A percentile compares a stretch with the other conserved stretches of the same genome.
Conservation (phyloP, 257 asterid species). For the Cruciata laevipes region DNA sequence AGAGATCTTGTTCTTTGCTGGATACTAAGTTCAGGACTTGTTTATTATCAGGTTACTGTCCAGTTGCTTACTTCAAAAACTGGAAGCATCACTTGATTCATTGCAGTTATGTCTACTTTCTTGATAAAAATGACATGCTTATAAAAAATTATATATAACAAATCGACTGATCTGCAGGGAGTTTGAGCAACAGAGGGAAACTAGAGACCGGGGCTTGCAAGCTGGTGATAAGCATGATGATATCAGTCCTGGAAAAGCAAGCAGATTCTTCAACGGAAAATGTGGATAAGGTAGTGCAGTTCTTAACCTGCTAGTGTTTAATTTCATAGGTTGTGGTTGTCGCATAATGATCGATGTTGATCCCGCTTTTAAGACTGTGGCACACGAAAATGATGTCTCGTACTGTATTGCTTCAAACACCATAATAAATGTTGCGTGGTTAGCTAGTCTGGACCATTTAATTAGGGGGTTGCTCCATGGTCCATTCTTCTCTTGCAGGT, state of each 20-base stretch:
- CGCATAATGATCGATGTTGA: not conserved
- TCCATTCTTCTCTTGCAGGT: too few relatives aligned
- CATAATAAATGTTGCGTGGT: not conserved
- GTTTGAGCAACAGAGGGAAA: slow-evolving; percentile 99
- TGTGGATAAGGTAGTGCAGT: slow-evolving; percentile 14
- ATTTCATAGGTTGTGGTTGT: not conserved
- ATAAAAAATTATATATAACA: not conserved
- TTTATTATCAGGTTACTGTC: slow-evolving; percentile 63
- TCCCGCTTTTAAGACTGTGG: not conserved
- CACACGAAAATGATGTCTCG: not conserved
- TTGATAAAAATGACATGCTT: slow-evolving; percentile 14
- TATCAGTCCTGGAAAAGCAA: slow-evolving; percentile 37
- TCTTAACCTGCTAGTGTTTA: not conserved
- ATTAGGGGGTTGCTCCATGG: too few relatives aligned
- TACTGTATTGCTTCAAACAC: not conserved
- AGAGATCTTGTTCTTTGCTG: too few relatives aligned
- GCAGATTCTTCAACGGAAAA: slow-evolving; percentile 39
- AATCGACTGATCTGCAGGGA: slow-evolving; percentile 48
- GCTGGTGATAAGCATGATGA: slow-evolving; percentile 46
- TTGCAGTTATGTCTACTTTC: slow-evolving; percentile 15
- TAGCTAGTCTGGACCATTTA: not conserved
- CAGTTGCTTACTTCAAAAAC: slow-evolving; percentile 98
- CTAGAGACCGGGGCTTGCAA: slow-evolving; percentile 75
- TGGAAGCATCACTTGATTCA: slow-evolving; percentile 35
- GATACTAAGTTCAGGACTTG: slow-evolving; percentile 6